These are phyloP conservation scores for Colletotrichum falcatum DNA, from an alignment of 2,329 filamentous ascomycete species.

Conservation along the genomic window DNA sequence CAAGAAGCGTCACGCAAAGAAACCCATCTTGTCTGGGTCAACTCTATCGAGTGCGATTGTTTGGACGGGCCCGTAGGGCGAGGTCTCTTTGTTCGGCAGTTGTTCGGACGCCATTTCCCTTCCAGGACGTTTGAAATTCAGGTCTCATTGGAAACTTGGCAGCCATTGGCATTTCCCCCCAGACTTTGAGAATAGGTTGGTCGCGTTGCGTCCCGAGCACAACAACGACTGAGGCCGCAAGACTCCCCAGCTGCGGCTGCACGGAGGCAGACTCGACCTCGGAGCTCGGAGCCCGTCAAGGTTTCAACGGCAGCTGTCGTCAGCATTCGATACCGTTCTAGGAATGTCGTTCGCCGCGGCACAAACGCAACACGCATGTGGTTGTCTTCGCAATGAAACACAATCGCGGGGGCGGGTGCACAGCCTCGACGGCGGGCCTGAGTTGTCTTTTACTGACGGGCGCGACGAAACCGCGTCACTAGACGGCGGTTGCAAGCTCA, in stretches of 20 bases:
- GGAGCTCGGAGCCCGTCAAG: background rate
- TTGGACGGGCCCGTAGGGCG: background rate
- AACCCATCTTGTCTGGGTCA: background rate
- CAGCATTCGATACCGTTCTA: background rate
- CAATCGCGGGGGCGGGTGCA: background rate
- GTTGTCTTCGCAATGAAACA: background rate
- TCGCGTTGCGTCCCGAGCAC: background rate
- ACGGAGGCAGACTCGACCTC: background rate
- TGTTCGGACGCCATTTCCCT: background rate
- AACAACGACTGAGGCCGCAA: background rate
- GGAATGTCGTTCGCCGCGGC: background rate
- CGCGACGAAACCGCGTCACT: background rate
- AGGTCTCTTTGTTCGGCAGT: background rate
- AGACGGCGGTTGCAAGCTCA: background rate
- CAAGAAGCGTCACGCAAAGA: conserved; percentile 27
- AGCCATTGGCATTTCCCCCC: background rate
- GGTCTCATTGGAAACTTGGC: background rate
- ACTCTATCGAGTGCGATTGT: background rate
- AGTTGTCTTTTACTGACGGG: background rate
- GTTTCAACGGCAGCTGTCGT: background rate
- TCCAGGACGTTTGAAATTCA: background rate
- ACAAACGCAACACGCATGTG: too few species aligned
- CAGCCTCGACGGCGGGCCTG: background rate
- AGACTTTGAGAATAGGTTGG: too few species aligned
- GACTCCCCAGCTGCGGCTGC: background rate